Evolutionary conservation across 352 stramenopile genomes (phyloP).

Genomic region (Globisporangium rhizosaccharum): DNA sequence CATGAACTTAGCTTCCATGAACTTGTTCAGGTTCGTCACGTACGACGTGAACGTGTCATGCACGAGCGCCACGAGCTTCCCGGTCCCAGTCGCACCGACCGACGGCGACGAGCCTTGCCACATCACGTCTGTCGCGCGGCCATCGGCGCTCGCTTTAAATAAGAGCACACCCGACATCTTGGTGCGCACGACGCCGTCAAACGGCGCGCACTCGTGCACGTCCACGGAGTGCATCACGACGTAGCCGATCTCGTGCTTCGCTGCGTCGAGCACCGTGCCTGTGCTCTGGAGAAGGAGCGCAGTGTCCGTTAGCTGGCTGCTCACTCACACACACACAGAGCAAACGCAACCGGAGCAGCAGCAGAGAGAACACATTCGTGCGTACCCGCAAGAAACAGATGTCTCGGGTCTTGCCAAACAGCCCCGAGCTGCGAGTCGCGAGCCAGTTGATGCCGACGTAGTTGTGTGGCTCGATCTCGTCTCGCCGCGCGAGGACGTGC

Average conservation of each 20-base stretch:
- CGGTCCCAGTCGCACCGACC: slow-evolving; percentile 29
- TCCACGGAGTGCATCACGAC: slow-evolving; percentile 56
- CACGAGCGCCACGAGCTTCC: slow-evolving; percentile 39
- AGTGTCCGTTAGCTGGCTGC: not conserved
- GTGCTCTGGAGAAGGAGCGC: slow-evolving; percentile 23
- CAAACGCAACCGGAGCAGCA: too few species aligned
- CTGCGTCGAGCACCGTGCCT: slow-evolving; percentile 35
- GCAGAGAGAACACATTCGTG: not conserved
- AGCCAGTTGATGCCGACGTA: slow-evolving; percentile 74
- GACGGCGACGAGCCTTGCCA: slow-evolving; percentile 50
- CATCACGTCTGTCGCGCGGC: slow-evolving; percentile 36
- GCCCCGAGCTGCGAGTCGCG: slow-evolving; percentile 27
- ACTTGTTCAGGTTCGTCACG: slow-evolving; percentile 53
- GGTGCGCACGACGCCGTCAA: slow-evolving; percentile 49
- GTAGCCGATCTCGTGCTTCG: slow-evolving; percentile 47
- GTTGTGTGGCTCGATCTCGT: slow-evolving; percentile 34
- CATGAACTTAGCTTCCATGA: slow-evolving; percentile 56
- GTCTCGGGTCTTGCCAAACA: slow-evolving; percentile 63
- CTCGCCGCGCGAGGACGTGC: slow-evolving; percentile 33
- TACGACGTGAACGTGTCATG: slow-evolving; percentile 54
- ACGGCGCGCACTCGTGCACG: slow-evolving; percentile 39
- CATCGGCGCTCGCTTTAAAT: slow-evolving; percentile 44
- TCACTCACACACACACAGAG: not conserved
- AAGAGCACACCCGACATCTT: slow-evolving; percentile 55
- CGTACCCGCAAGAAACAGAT: slow-evolving; percentile 49